Conservation (phyloP, 176 grass and related monocot genomes). For the Chrysopogon serrulatus region DNA sequence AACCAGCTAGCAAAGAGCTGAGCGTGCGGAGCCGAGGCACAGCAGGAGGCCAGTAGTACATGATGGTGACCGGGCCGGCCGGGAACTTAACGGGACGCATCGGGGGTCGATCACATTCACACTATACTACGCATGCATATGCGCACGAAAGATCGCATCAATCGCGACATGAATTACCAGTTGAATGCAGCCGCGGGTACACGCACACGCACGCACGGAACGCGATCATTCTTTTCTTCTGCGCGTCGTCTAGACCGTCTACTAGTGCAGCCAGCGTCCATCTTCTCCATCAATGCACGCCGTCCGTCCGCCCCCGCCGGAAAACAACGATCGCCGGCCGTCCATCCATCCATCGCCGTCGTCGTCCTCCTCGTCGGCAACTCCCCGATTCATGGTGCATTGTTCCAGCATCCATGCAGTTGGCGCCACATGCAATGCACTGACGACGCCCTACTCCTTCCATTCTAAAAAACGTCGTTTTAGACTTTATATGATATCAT, state of each 20-base stretch:
- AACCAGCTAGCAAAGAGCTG: no score
- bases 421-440: not conserved
- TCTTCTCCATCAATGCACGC: not conserved
- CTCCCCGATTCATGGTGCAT: not conserved
- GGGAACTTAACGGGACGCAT: not conserved
- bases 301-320: not conserved
- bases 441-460: no score
- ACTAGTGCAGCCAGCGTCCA: not conserved
- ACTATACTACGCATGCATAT: not conserved
- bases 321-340: not conserved
- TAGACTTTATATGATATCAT: no score
- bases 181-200: constrained; percentile 28
- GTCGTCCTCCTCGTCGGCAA: not conserved
- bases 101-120: no score
- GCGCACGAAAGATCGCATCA: constrained; percentile 25
- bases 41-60: not conserved
- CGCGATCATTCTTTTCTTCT: constrained; percentile 24
- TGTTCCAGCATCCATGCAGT: not conserved
- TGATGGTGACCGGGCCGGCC: not conserved
- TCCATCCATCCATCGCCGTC: not conserved
- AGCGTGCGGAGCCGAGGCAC: not conserved
- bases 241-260: not conserved
- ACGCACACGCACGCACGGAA: not conserved
- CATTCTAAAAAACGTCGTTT: no score
- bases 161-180: constrained; percentile 19